Percentiles rank a stretch among this genome's conserved stretches.
phyloP scores from a whole-genome alignment of 441 rosid genomes.

The Jatropha podagrica region DNA sequence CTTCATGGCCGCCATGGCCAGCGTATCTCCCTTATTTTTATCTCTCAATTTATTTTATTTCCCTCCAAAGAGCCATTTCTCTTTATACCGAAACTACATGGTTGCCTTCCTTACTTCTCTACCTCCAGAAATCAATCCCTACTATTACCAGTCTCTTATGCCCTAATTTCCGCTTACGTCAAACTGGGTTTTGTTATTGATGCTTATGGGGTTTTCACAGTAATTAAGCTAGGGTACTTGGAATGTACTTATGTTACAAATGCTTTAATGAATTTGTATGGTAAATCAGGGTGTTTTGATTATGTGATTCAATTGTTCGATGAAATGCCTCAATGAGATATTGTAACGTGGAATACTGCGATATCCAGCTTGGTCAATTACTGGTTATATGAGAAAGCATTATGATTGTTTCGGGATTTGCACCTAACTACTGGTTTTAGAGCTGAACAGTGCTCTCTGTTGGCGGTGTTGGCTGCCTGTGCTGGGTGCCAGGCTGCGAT shows the following conservation, averaged over 20 bases:
- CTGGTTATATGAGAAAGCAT: constrained; percentile 38
- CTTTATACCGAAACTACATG: constrained; percentile 24
- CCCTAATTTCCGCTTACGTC: constrained; percentile 55
- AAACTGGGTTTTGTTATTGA: constrained; percentile 53
- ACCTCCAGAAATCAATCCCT: constrained; percentile 24
- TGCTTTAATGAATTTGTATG: constrained; percentile 62
- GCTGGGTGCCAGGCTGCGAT: constrained; percentile 33
- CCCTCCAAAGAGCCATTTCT: constrained; percentile 16
- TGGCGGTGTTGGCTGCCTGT: constrained; percentile 62
- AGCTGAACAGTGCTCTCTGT: constrained; percentile 58
- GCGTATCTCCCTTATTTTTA: constrained; percentile 4
- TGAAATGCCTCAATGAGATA: constrained; percentile 64
- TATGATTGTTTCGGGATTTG: constrained; percentile 48
- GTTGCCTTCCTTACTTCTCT: constrained; percentile 25
- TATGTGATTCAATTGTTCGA: constrained; percentile 51
- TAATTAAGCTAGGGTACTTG: constrained; percentile 46
- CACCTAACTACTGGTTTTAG: constrained; percentile 29
- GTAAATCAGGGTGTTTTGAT: constrained; percentile 38
- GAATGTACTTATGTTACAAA: constrained; percentile 54
- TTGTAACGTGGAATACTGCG: constrained; percentile 71
- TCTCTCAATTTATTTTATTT: constrained; percentile 13
- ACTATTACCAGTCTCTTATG: constrained; percentile 16
- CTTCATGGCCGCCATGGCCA: constrained; percentile 50
- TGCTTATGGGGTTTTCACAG: constrained; percentile 47
- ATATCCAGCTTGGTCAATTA: constrained; percentile 57